These are phyloP conservation scores for Leptographium radiaticola DNA, from an alignment of 2,329 filamentous ascomycete species.

Conservation along the genomic window DNA sequence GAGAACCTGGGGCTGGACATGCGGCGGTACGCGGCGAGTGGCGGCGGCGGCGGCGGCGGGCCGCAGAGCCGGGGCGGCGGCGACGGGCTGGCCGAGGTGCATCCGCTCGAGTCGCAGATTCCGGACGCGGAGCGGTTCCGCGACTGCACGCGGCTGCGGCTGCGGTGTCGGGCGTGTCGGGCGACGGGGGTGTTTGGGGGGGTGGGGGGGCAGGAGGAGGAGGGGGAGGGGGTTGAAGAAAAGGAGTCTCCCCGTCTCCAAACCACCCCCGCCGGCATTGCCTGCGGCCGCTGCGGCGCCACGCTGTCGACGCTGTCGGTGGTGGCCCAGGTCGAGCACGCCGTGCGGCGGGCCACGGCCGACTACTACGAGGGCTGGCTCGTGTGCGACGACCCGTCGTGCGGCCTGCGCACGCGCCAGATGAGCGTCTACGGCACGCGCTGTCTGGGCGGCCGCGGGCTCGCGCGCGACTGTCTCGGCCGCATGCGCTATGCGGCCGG, in stretches of 20 bases:
- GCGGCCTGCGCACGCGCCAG: conserved; percentile 75
- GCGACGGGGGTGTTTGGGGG: conserved; percentile 63
- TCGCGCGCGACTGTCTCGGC: conserved; percentile 72
- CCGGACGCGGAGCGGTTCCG: conserved; percentile 83
- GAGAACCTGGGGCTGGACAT: conserved; percentile 90
- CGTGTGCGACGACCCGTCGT: conserved; percentile 77
- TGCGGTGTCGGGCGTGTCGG: conserved; percentile 76
- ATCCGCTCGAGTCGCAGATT: conserved; percentile 87
- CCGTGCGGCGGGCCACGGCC: conserved; percentile 64
- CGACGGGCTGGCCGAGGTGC: conserved; percentile 31
- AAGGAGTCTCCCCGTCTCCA: conserved; percentile 5
- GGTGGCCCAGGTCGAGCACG: conserved; percentile 74
- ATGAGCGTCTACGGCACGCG: conserved; percentile 87
- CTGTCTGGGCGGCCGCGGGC: conserved; percentile 76
- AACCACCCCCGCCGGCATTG: conserved; percentile 55
- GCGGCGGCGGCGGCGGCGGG: conserved; percentile 28
- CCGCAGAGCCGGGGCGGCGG: conserved; percentile 31
- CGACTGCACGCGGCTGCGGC: conserved; percentile 59
- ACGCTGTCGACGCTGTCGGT: conserved; percentile 58
- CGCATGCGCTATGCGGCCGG: conserved; percentile 78
- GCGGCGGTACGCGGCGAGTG: conserved; percentile 55
- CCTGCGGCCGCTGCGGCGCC: conserved; percentile 57
- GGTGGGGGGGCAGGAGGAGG: conserved; percentile 36
- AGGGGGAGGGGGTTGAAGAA: neutral
- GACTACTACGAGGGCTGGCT: conserved; percentile 91